Base-by-base conservation (phyloP, 2,329 filamentous ascomycete species). In the Xylaria sp. region DNA sequence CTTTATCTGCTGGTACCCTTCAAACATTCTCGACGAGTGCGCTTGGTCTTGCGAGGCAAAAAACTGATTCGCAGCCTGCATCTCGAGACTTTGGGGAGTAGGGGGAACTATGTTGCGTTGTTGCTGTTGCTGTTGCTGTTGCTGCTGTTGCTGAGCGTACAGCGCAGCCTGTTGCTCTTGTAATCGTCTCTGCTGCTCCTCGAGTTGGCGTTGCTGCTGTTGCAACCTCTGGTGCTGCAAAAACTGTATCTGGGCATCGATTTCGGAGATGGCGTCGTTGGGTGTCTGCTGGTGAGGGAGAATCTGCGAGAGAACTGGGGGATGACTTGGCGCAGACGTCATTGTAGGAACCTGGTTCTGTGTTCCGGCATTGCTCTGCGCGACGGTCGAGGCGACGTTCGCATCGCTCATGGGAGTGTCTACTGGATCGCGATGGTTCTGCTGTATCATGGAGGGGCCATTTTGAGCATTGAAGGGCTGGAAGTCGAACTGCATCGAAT, bases 41-140 rank as follows among this genome's bases (percentile, higher is more conserved):
- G 78, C 78, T 61, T 84, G 82, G 62, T 87, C 84, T 44, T 88
- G 82, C 50, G 87, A 85, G 61, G 87, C 77, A 75, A 90, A 93
- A 71, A 84, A 89, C 63, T 87, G 86, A 77, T 75, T 86, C 70
- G 81, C 87, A 74, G 82, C 86, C 77, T 91, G 89, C 79, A 95
- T 87, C 75, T 95, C 92, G 29, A 93, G 84, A 76, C 92, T 95
- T 76, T 92, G 92, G 0, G 92, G 92, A 15, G 92, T 96, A 2
- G 92, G 92, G 5, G 92, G 92, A 7, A 93, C 87, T 59, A 91
- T 88, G 66, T 85, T 76, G 61, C 73, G 83, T 69, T 84, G 85
- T 66, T 87, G 83, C 86, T 69, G 66, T 47, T 68, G 61, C 5
- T 62, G 60, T 33, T 59, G 58, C 20, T 62, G 60, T 15, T 62